These are phyloP conservation scores for Gamarada debralockiae DNA, from an alignment of 495 filamentous ascomycete species.

Conservation along the genomic window DNA sequence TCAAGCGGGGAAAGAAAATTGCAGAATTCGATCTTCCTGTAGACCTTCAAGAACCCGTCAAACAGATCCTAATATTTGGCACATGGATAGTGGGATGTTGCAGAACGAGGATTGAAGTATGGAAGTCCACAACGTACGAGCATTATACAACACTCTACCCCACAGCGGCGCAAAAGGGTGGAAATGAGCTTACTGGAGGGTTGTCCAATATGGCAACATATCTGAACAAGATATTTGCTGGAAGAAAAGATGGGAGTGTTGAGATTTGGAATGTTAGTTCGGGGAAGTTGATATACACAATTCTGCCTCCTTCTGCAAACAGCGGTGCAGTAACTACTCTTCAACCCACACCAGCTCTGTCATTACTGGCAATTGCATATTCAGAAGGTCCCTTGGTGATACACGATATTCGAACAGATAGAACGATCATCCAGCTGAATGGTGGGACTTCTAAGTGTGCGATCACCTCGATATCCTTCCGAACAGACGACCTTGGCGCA, in stretches of 20 bases:
- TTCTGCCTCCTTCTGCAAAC: constrained; percentile 62
- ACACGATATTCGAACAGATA: constrained; percentile 75
- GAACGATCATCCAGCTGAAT: constrained; percentile 61
- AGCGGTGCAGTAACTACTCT: constrained; percentile 78
- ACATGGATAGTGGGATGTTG: constrained; percentile 87
- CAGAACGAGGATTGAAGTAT: constrained; percentile 73
- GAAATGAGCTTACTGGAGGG: constrained; percentile 62
- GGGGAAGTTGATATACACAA: constrained; percentile 81
- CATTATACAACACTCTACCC: constrained; percentile 80
- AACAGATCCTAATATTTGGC: constrained; percentile 77
- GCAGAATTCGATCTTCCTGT: constrained; percentile 64
- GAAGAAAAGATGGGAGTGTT: constrained; percentile 78
- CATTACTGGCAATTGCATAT: constrained; percentile 84
- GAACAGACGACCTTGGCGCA: constrained; percentile 85
- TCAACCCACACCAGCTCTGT: constrained; percentile 75
- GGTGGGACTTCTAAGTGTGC: constrained; percentile 49
- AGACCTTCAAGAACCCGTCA: constrained; percentile 62
- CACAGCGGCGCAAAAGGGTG: constrained; percentile 39
- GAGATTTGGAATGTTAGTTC: constrained; percentile 97
- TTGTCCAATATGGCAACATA: constrained; percentile 86
- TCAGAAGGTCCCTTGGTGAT: constrained; percentile 72
- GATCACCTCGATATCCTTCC: constrained; percentile 83
- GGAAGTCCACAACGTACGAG: constrained; percentile 79
- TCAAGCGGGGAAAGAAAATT: constrained; percentile 86
- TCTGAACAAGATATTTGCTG: constrained; percentile 91